A percentile compares a stretch with the other conserved stretches of the same genome.
phyloP scores from a whole-genome alignment of 1,139 yeast species.

The Suhomyces kunorum region DNA sequence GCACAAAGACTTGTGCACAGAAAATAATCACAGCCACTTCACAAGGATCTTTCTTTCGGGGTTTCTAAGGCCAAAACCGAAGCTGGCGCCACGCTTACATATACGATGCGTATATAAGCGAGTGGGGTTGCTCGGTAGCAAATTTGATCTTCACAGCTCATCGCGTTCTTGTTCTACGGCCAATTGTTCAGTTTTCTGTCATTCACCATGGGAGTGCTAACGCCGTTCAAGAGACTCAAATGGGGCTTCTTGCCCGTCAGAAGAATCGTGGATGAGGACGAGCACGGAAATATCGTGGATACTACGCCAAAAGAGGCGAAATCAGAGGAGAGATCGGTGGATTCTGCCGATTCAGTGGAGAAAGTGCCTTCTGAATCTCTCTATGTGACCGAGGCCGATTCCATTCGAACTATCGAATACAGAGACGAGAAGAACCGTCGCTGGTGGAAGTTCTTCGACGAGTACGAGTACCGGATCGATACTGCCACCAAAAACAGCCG shows the following conservation, averaged over 20 bases:
- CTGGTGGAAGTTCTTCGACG: slow-evolving; percentile 67
- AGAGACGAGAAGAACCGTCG: slow-evolving; percentile 63
- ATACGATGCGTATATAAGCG: neutral
- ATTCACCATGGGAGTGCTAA: neutral
- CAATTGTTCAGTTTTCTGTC: neutral
- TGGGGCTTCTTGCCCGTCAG: slow-evolving; percentile 53
- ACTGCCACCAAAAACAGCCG: slow-evolving; percentile 36
- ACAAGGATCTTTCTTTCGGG: too few species aligned
- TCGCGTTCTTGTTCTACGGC: neutral
- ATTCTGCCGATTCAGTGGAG: slow-evolving; percentile 14
- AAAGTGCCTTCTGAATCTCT: slow-evolving; percentile 2
- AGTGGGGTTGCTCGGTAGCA: neutral
- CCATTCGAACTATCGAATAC: slow-evolving; percentile 36
- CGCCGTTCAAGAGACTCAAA: slow-evolving; percentile 36
- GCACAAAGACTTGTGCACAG: too few species aligned
- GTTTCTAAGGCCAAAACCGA: too few species aligned
- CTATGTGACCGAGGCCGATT: slow-evolving; percentile 4
- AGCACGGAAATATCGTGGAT: slow-evolving; percentile 6
- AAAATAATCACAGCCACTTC: too few species aligned
- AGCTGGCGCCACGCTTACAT: neutral
- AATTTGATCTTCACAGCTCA: neutral
- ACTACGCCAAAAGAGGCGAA: slow-evolving; percentile 1
- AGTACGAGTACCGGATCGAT: slow-evolving; percentile 57
- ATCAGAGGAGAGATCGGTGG: slow-evolving; percentile 10
- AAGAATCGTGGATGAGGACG: slow-evolving; percentile 46